Base-by-base conservation (phyloP, 2,329 filamentous ascomycete genomes). In the Pestalotiopsis sp. region DNA sequence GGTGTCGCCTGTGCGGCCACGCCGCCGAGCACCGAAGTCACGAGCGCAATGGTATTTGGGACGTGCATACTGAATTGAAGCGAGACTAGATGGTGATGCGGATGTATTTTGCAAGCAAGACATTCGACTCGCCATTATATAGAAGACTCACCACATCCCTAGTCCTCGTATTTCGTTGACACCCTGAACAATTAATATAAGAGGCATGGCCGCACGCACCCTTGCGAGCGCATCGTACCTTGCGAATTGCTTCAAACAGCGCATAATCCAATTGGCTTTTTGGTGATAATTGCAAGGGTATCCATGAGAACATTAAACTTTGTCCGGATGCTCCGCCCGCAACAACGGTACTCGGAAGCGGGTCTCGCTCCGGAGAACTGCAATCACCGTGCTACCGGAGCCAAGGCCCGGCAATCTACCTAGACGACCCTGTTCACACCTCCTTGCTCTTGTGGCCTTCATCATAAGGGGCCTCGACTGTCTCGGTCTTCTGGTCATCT, bases 1-100 rank as follows among this genome's bases (percentile, higher is more conserved):
- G 77, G 75, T 4, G 72, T 75, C 4, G 57, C 27, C 57, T 59
- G 57, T 4, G 20, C 57, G 6, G 57, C 27, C 23, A 36, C 57
- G 23, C 23, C 23, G 23, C 5, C 27, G 11, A 59, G 23, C 25
- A n/a, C 20, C 25, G 57, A 36, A n/a, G 23, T 13, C 23, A 27
- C 12, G 31, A 17, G 13, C 17, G 17, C 4, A 59, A 59, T 17
- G 27, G 23, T 12, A 4, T 27, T 11, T 36, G 27, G 14, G 25
- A 14, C 25, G 25, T 36, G 20, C 57, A 59, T 59, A 13, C 17
- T 59, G 57, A 59, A 59, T 27, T 27, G n/a, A 59, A 27, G 57
- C 23, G 57, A 52, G 7, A 27, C 5, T 17, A 13, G 11, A 13
- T 59, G 57, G 12, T 17, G 57, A 14, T 59, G 23, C 11, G 20